phyloP scores from a whole-genome alignment of 108 stramenopile genomes.

The Asterionellopsis glacialis region DNA sequence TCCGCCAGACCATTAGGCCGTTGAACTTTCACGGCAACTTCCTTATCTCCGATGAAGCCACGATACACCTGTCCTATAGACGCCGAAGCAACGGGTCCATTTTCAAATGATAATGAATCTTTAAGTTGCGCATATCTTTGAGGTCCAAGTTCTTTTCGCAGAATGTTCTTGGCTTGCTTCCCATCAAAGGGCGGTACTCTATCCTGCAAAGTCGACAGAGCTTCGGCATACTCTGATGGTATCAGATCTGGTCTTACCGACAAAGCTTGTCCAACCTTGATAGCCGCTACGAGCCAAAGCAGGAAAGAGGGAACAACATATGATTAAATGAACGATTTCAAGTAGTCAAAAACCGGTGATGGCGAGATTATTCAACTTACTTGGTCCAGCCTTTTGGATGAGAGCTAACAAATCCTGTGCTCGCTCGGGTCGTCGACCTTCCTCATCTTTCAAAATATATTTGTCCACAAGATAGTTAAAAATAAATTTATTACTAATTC shows the following conservation, averaged over 20 bases:
- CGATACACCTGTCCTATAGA: conserved; percentile 88
- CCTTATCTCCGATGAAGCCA: conserved; percentile 15
- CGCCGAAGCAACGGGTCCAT: conserved; percentile 79
- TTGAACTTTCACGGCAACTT: conserved; percentile 87
- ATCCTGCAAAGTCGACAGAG: conserved; percentile 72
- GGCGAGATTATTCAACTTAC: no score
- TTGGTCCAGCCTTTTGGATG: conserved; percentile 51
- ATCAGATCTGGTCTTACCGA: conserved; percentile 73
- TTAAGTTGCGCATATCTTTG: conserved; percentile 3
- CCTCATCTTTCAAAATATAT: conserved; percentile 16
- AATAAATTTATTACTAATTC: conserved; percentile 23
- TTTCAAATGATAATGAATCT: conserved; percentile 22
- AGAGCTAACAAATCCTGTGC: conserved; percentile 41
- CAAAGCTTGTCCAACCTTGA: conserved; percentile 82
- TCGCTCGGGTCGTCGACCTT: conserved; percentile 14
- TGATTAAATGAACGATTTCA: no score
- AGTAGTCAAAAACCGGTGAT: no score
- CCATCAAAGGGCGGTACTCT: conserved; percentile 63
- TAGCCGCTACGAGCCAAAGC: conserved; percentile 17
- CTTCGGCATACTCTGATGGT: conserved; percentile 53
- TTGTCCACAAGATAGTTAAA: conserved; percentile 26
- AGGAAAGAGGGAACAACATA: no score
- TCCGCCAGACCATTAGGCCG: conserved; percentile 66
- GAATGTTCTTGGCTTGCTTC: conserved; percentile 35
- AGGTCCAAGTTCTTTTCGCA: conserved; percentile 52